A percentile compares a stretch with the other conserved stretches of the same genome.
phyloP scores from a whole-genome alignment of 2,329 filamentous ascomycete species.

The Aspergillus sp. region DNA sequence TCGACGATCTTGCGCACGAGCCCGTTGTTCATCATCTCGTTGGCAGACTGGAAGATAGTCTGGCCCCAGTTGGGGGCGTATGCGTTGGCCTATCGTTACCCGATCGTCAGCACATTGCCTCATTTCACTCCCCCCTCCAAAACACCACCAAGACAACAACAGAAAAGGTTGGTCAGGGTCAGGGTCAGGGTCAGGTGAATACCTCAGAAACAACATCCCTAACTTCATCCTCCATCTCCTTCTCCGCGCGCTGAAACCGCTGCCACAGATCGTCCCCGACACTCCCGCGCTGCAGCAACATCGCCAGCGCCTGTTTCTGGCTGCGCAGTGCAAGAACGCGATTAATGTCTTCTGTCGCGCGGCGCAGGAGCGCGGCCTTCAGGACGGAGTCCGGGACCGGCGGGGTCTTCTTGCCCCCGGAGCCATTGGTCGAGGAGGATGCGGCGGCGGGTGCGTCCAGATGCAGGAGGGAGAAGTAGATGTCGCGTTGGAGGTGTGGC shows the following conservation, averaged over 20 bases:
- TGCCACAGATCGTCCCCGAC: conserved; percentile 96
- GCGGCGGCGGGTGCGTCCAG: conserved; percentile 46
- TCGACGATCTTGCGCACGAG: conserved; percentile 64
- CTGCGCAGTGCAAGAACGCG: conserved; percentile 81
- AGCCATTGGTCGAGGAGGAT: too few relatives aligned
- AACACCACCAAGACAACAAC: neutral
- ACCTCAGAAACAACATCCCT: conserved; percentile 91
- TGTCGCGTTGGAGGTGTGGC: conserved; percentile 79
- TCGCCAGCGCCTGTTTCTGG: conserved; percentile 77
- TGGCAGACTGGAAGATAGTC: conserved; percentile 92
- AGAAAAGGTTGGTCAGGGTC: conserved; percentile 18
- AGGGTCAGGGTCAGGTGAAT: too few relatives aligned
- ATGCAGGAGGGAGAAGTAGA: conserved; percentile 89
- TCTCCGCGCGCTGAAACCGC: conserved; percentile 81
- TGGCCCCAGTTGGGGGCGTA: conserved; percentile 84
- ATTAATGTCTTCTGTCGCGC: conserved; percentile 86
- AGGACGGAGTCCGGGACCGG: conserved; percentile 73
- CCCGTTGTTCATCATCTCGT: conserved; percentile 85
- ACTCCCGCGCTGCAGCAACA: conserved; percentile 76
- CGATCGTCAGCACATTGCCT: neutral
- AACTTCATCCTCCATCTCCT: conserved; percentile 94
- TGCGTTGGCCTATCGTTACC: conserved; percentile 64
- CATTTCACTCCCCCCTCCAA: neutral
- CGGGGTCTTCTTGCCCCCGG: conserved; percentile 57
- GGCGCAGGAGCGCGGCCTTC: conserved; percentile 76